These are phyloP conservation scores for Paecilomyces sp. DNA, from an alignment of 2,329 filamentous ascomycete species.

Conservation along the genomic window DNA sequence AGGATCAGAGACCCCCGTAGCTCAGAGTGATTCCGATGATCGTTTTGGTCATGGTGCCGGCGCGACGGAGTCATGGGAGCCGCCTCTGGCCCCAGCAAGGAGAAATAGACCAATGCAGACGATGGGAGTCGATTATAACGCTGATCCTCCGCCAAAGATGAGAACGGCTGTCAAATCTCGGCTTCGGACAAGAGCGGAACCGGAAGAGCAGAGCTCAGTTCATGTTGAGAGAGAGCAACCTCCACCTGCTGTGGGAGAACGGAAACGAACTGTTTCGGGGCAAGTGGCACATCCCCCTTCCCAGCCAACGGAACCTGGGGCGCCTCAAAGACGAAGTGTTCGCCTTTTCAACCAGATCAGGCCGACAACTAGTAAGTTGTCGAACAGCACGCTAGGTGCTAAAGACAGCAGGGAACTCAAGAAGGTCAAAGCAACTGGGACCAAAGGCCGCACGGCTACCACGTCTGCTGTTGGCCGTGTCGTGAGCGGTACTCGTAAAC, in stretches of 20 bases:
- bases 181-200: conserved; percentile 30
- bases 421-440: conserved; percentile 71
- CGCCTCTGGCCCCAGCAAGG: conserved; percentile 36
- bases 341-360: conserved; percentile 65
- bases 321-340: conserved; percentile 62
- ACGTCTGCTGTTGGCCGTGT: conserved; percentile 72
- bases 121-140: conserved; percentile 41
- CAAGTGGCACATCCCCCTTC: conserved; percentile 52
- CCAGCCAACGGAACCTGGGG: conserved; percentile 56
- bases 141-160: conserved; percentile 59
- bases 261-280: conserved; percentile 90
- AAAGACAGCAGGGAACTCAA: conserved; percentile 68
- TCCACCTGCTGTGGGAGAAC: conserved; percentile 44
- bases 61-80: conserved; percentile 30
- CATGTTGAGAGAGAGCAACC: conserved; percentile 24
- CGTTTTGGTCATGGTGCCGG: conserved; percentile 24
- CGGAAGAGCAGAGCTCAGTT: conserved; percentile 31
- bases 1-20: conserved; percentile 57
- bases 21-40: conserved; percentile 38
- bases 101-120: conserved; percentile 50
- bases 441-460: conserved; percentile 58
- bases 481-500: conserved; percentile 85
- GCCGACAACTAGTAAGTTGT: conserved; percentile 56
- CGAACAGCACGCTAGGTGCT: conserved; percentile 51
- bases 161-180: conserved; percentile 44